Evolutionary conservation across 2,329 filamentous ascomycete species (phyloP).

Genomic region (Exophiala calicioides): DNA sequence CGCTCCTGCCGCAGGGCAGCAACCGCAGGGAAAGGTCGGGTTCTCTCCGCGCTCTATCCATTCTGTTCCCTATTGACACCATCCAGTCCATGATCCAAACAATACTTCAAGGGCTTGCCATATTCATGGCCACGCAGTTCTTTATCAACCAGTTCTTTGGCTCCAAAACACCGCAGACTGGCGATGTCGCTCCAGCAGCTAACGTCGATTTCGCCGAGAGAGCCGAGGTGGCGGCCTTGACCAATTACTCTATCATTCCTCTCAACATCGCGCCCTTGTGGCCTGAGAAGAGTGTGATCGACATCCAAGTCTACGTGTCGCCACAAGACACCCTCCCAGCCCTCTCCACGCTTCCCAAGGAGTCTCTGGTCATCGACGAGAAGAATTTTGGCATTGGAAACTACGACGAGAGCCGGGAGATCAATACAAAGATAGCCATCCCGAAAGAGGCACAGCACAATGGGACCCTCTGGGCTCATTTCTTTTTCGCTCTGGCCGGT

Average conservation of each 20-base stretch:
- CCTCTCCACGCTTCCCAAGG: slow-evolving; percentile 64
- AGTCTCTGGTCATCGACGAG: slow-evolving; percentile 76
- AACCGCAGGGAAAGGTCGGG: slow-evolving; percentile 24
- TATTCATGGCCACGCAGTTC: slow-evolving; percentile 62
- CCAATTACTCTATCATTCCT: slow-evolving; percentile 65
- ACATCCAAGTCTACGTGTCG: slow-evolving; percentile 83
- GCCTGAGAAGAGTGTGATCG: slow-evolving; percentile 74
- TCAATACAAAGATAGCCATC: slow-evolving; percentile 75
- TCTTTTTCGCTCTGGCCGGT: slow-evolving; percentile 80
- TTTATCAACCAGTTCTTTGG: slow-evolving; percentile 58
- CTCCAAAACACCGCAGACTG: slow-evolving; percentile 31
- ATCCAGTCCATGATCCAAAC: slow-evolving; percentile 45
- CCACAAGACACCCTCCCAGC: slow-evolving; percentile 69
- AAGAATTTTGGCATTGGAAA: slow-evolving; percentile 77
- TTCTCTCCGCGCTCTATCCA: background rate
- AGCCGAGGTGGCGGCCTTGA: slow-evolving; percentile 59
- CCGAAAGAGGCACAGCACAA: slow-evolving; percentile 83
- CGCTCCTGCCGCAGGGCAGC: slow-evolving; percentile 13
- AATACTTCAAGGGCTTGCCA: slow-evolving; percentile 56
- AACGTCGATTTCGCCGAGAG: slow-evolving; percentile 68
- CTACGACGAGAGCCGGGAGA: slow-evolving; percentile 73
- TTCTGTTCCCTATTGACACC: slow-evolving; percentile 16
- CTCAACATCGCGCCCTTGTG: slow-evolving; percentile 81
- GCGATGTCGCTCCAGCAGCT: slow-evolving; percentile 26
- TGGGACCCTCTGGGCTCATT: slow-evolving; percentile 91